A percentile compares a stretch with the other conserved stretches of the same genome.
Evolutionary conservation across 306 rosid species (phyloP).

Genomic region (Clitoria ternatea): DNA sequence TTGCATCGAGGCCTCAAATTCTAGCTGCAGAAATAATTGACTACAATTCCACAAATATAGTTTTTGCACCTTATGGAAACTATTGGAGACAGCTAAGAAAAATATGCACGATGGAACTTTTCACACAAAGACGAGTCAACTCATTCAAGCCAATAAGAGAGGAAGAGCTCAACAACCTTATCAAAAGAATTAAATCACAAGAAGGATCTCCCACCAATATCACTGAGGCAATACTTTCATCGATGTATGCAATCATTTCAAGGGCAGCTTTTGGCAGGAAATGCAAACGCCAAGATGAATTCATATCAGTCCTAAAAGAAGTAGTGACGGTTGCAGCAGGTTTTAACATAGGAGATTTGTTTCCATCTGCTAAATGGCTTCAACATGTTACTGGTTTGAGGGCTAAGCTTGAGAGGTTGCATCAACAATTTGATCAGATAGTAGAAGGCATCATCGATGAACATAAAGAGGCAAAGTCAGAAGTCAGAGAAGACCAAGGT

Average conservation of each 20-base stretch:
- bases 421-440: neutral
- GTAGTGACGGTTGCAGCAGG: neutral
- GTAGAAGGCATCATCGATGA: constrained; percentile 14
- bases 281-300: neutral
- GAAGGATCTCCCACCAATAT: constrained; percentile 30
- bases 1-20: constrained; percentile 32
- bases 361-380: constrained; percentile 39
- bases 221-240: constrained; percentile 6
- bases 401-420: constrained; percentile 34
- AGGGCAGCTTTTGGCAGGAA: constrained; percentile 34
- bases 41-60: neutral
- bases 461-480: constrained; percentile 9
- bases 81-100: constrained; percentile 30
- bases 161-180: constrained; percentile 23
- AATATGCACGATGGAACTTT: constrained; percentile 29
- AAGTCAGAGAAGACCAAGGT: neutral
- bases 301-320: neutral
- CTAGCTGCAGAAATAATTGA: constrained; percentile 14
- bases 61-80: constrained; percentile 34
- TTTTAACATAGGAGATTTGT: constrained; percentile 37
- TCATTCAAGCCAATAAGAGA: constrained; percentile 26
- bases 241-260: constrained; percentile 11
- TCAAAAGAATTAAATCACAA: constrained; percentile 9
- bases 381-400: constrained; percentile 11
- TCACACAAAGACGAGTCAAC: constrained; percentile 24